Evolutionary conservation across 208 protist genomes (phyloP).

Genomic region (Wallacemonas rigidus): DNA sequence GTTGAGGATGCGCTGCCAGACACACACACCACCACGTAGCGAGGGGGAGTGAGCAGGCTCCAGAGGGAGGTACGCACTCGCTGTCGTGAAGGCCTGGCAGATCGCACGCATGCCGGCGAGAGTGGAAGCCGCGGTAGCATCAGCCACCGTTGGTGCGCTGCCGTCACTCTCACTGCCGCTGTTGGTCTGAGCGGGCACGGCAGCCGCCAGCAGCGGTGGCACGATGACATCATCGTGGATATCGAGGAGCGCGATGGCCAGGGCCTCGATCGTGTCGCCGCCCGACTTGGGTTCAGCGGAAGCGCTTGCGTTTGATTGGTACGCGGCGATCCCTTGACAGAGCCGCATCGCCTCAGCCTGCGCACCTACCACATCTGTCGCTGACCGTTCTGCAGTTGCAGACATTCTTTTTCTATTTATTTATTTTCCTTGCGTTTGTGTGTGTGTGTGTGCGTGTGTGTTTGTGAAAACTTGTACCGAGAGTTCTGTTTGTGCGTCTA

Average conservation of each 20-base stretch:
- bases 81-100: slow-evolving; percentile 27
- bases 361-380: no score
- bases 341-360: background rate
- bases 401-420: background rate
- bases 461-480: no score
- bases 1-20: slow-evolving; percentile 7
- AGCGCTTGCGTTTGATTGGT: background rate
- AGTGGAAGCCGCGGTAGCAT: background rate
- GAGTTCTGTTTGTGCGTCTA: no score
- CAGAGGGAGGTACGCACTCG: slow-evolving; percentile 21
- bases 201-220: slow-evolving; percentile 10
- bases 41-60: slow-evolving; percentile 6
- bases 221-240: background rate
- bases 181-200: background rate
- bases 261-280: background rate
- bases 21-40: background rate
- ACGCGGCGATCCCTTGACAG: background rate
- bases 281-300: background rate
- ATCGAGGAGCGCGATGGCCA: background rate
- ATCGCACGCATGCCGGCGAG: slow-evolving; percentile 24
- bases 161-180: background rate
- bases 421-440: background rate
- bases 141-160: background rate
- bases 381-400: background rate
- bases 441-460: background rate